These are phyloP conservation scores for Nemania diffusa DNA, from an alignment of 2,329 filamentous ascomycete species.

Conservation along the genomic window DNA sequence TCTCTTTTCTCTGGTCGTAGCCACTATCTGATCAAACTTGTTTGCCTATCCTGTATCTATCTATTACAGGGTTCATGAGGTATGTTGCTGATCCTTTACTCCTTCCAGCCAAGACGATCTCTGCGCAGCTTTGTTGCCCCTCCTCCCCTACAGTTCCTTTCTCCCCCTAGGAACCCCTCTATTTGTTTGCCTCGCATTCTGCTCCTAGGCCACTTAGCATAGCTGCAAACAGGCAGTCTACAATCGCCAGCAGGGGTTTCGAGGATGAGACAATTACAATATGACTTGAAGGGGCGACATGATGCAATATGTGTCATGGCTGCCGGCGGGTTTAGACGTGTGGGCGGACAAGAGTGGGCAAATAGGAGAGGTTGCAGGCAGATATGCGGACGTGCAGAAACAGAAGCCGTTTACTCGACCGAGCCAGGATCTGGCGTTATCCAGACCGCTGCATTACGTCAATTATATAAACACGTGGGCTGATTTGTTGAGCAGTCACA, in stretches of 20 bases:
- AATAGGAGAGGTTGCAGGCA: conserved; percentile 31
- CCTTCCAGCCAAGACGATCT: conserved; percentile 30
- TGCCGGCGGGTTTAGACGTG: conserved; percentile 13
- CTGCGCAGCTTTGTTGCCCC: conserved; percentile 21
- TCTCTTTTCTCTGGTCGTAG: not conserved
- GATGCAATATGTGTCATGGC: conserved; percentile 31
- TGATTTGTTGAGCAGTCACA: conserved; percentile 34
- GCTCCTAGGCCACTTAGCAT: not conserved
- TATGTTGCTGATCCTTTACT: conserved; percentile 43
- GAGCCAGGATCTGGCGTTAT: conserved; percentile 24
- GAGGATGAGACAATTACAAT: not conserved
- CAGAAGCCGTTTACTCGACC: conserved; percentile 17
- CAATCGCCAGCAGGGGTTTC: not conserved
- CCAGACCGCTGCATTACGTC: conserved; percentile 45
- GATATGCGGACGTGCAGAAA: conserved; percentile 19
- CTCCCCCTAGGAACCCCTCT: conserved; percentile 30
- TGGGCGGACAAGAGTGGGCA: conserved; percentile 20
- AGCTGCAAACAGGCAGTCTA: conserved; percentile 11
- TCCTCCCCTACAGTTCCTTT: conserved; percentile 5
- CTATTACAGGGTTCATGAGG: conserved; percentile 30
- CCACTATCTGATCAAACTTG: no score
- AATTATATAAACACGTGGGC: conserved; percentile 39
- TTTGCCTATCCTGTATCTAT: conserved; percentile 16
- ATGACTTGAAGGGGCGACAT: not conserved
- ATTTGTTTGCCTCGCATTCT: conserved; percentile 9